Conservation (phyloP, 208 protist species). For the Trypanosoma mega region DNA sequence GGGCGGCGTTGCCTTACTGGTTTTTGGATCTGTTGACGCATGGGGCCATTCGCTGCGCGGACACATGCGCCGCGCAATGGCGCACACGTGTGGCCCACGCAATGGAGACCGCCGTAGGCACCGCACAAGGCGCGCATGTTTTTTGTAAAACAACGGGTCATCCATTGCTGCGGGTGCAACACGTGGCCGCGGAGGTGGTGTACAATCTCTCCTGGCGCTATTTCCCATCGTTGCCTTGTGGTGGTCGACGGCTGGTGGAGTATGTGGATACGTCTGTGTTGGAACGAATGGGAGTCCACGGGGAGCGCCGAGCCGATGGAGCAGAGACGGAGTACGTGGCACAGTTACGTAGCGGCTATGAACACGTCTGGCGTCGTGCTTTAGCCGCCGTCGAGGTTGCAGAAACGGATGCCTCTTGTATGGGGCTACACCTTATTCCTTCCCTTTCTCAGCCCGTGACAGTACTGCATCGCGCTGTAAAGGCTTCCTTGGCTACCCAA, state of each 20-base stretch:
- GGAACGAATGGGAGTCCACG: background rate
- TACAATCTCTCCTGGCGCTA: constrained; percentile 1
- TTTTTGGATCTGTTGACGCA: background rate
- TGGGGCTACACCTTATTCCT: constrained; percentile 8
- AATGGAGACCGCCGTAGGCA: too few relatives aligned
- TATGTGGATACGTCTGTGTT: constrained; percentile 2
- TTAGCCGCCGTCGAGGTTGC: background rate
- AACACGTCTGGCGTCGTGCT: background rate
- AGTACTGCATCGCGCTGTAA: background rate
- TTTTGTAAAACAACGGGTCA: background rate
- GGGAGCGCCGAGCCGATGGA: background rate
- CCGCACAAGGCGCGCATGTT: too few relatives aligned
- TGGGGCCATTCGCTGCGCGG: background rate
- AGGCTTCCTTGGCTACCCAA: background rate
- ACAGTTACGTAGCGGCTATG: background rate
- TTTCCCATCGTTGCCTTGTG: constrained; percentile 3
- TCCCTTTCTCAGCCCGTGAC: background rate
- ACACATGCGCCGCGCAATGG: background rate
- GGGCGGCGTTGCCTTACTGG: background rate
- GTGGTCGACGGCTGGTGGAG: background rate
- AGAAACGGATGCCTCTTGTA: background rate
- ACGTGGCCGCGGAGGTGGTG: background rate
- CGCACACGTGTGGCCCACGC: background rate
- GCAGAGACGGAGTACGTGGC: constrained; percentile 2
- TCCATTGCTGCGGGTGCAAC: background rate